Conservation (phyloP, 495 filamentous ascomycete species). For the Penicillium psychrofluorescens region DNA sequence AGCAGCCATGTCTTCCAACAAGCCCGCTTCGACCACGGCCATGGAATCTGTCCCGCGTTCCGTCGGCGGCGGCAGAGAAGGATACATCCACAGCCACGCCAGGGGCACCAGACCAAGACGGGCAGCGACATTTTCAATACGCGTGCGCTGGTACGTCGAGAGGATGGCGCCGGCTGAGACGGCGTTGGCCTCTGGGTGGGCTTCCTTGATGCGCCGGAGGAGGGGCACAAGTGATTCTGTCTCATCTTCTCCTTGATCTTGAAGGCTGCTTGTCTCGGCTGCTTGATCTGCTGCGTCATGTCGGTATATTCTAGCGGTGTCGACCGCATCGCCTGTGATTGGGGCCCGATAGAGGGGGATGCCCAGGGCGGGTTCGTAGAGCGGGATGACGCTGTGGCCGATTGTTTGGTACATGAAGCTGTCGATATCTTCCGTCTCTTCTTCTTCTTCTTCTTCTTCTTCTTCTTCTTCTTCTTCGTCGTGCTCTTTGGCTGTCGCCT, state of each 20-base stretch:
- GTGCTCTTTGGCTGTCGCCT: background rate
- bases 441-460: too few species aligned
- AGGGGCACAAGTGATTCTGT: slow-evolving; percentile 80
- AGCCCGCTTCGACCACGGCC: slow-evolving; percentile 27
- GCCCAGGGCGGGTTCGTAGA: slow-evolving; percentile 69
- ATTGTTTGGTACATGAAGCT: slow-evolving; percentile 99
- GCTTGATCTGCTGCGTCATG: slow-evolving; percentile 9
- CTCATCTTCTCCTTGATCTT: slow-evolving; percentile 51
- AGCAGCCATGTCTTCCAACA: slow-evolving; percentile 76
- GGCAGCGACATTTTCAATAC: slow-evolving; percentile 79
- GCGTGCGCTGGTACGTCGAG: slow-evolving; percentile 88
- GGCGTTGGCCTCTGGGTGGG: slow-evolving; percentile 73
- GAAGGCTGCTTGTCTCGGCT: background rate
- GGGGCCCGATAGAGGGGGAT: slow-evolving; percentile 72
- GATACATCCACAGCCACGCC: slow-evolving; percentile 86
- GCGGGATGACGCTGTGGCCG: slow-evolving; percentile 78
- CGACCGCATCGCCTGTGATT: slow-evolving; percentile 62
- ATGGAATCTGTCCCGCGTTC: slow-evolving; percentile 11
- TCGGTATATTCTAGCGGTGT: slow-evolving; percentile 36
- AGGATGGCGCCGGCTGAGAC: slow-evolving; percentile 88
- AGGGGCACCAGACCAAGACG: slow-evolving; percentile 73
- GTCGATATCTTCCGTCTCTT: slow-evolving; percentile 65
- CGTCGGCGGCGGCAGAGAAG: slow-evolving; percentile 50
- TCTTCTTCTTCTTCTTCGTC: too few species aligned
- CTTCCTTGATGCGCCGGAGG: slow-evolving; percentile 50